Evolutionary conservation across 2,329 filamentous ascomycete genomes (phyloP), one percentile per base, ranked within the genome.

Genomic region (Fusarium aywerte): DNA sequence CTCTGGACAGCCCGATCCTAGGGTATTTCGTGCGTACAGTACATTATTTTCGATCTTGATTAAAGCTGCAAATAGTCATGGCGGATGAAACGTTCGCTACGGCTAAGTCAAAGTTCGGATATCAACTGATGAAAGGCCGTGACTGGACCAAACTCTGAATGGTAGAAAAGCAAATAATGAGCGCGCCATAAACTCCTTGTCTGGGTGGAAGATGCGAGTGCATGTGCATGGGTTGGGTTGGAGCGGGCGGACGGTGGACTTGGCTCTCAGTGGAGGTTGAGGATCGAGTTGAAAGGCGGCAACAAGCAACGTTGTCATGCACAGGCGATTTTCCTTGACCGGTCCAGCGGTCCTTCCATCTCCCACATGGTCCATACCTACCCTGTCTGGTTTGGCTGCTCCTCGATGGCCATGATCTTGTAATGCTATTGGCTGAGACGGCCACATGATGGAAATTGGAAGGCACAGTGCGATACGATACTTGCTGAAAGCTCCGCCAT

Each of bases 271-370:
- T 47, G 21, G 40, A 65, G 40, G 60, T 47, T 55, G 36, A 49
- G 45, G 40, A 58, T 58, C 53, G 65, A 55, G 52, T 65, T 65
- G 55, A 48, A 58, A 70, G 67, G 58, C 55, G 56, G 42, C 35
- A 49, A 45, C 56, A 73, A 71, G 70, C 70, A 64, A 72, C 65
- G 56, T 62, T 62, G 68, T 71, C 66, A 70, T 57, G 70, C 66
- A 71, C 38, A 47, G 48, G 55, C 52, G 38, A 29, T 44, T 21
- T 45, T 52, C 52, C 62, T 58, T 73, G 71, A 73, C 71, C 71
- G 67, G 71, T 71, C 65, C 47, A 58, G 67, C 49, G 52, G 52
- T 65, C 15, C 20, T 42, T 27, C 58, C 27, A 29, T 47, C 38
- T 51, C 52, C 58, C 62, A 55, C 61, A 65, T 71, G 55, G n/a